These are phyloP conservation scores for Fusarium guadeloupense DNA, from an alignment of 2,329 filamentous ascomycete genomes.

Conservation along the genomic window DNA sequence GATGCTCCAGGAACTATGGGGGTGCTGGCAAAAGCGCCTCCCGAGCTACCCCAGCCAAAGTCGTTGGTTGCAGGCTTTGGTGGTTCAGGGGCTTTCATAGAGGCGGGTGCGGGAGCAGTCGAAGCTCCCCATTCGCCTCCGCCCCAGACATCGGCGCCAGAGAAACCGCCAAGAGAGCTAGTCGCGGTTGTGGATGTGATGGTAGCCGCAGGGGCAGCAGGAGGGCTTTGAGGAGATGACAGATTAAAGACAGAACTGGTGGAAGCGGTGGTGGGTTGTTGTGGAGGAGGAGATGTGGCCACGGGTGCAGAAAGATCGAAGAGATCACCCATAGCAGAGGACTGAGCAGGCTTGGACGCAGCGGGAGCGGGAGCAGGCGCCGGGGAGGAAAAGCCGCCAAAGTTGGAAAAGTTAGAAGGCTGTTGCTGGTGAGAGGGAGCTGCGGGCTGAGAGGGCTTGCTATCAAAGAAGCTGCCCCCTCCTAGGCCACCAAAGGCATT, in stretches of 20 bases:
- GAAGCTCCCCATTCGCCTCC: slow-evolving; percentile 82
- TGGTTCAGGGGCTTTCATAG: slow-evolving; percentile 67
- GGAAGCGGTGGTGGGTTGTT: slow-evolving; percentile 54
- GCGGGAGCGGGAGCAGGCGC: slow-evolving; percentile 48
- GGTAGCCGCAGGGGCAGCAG: slow-evolving; percentile 55
- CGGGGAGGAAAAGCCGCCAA: slow-evolving; percentile 67
- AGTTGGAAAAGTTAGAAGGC: slow-evolving; percentile 67
- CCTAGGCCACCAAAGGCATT: slow-evolving; percentile 63
- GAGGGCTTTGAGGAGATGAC: slow-evolving; percentile 62
- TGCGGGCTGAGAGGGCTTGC: slow-evolving; percentile 69
- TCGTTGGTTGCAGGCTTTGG: slow-evolving; percentile 62
- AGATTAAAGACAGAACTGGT: slow-evolving; percentile 83
- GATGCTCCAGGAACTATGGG: slow-evolving; percentile 69
- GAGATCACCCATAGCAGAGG: slow-evolving; percentile 77
- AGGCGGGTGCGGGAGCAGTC: slow-evolving; percentile 58
- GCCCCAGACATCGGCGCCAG: slow-evolving; percentile 81
- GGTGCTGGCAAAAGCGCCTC: slow-evolving; percentile 63
- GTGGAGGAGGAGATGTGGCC: slow-evolving; percentile 55
- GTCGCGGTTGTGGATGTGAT: slow-evolving; percentile 43
- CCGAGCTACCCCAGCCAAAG: slow-evolving; percentile 65
- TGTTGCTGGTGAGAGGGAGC: slow-evolving; percentile 60
- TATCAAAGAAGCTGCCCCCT: slow-evolving; percentile 86
- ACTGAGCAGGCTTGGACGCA: slow-evolving; percentile 55
- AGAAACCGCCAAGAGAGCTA: slow-evolving; percentile 53
- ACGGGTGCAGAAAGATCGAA: slow-evolving; percentile 76